Base-by-base conservation (phyloP, 2,329 filamentous ascomycete genomes). In the Monilinia aucupariae region DNA sequence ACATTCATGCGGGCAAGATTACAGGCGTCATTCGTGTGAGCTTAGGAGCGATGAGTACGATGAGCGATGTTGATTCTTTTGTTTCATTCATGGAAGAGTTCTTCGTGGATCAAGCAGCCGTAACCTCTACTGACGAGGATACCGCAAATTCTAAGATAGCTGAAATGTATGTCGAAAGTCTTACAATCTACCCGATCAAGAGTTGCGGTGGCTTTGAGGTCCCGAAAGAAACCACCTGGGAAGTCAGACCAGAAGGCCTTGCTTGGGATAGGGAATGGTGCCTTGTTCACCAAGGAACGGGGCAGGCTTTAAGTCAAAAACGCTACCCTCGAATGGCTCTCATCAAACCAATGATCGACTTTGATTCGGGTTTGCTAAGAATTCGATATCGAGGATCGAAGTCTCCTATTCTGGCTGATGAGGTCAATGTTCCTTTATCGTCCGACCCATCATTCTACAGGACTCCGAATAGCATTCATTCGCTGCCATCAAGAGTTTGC, bases 261-360 rank as follows among this genome's bases (percentile, higher is more conserved):
- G 89, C 87, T 10, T 97, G 93, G 92, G 94, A 99, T 74, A 83
- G 94, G 65, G 93, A 97, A 78, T 99, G 94, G 93, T 97, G 93
- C 76, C 79, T 99, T 25, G 81, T 99, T 17, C 92, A 97, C 73
- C 84, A 87, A 71, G 92, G 91, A 50, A 96, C 92, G 1, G 89
- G 91, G 0, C 86, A 87, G 69, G 91, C 89, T 7, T 78, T 99
- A 61, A 96, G 85, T 72, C 93, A 97, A 75, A 99, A 97, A 76
- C 82, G 87, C 67, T 88, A 94, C 72, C 90, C 92, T 2, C 85
- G 81, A 41, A 97, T 99, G 93, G 89, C 91, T 15, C 82, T 97
- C 5, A 81, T 99, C 59, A 82, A 83, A 58, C 93, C 94, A 8
- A 75, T 72, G 5, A 78, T 97, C 48, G 89, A 97, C 70, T 84